Percentiles rank a stretch among this genome's conserved stretches.
These are phyloP conservation scores for Ogataea hybrid DNA, from an alignment of 1,139 yeast species.

Conservation along the genomic window DNA sequence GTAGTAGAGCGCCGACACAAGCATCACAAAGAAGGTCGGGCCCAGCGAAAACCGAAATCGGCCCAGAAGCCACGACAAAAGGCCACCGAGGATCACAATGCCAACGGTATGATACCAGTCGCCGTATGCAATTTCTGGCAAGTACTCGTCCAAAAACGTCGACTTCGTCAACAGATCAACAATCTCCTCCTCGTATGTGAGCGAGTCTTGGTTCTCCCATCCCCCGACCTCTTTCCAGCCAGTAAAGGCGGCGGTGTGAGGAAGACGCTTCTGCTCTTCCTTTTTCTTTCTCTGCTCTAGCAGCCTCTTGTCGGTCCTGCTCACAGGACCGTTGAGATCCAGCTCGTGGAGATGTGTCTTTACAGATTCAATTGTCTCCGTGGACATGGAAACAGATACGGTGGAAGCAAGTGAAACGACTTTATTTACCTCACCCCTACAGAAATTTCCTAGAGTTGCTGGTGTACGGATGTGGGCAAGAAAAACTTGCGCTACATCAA, in stretches of 20 bases:
- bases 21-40: constrained; percentile 70
- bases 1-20: constrained; percentile 63
- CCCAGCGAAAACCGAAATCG: constrained; percentile 75
- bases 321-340: constrained; percentile 27
- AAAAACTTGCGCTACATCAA: constrained; percentile 7
- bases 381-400: constrained; percentile 1
- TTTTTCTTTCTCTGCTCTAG: constrained; percentile 31
- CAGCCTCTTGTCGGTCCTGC: constrained; percentile 26
- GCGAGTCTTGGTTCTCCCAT: constrained; percentile 66
- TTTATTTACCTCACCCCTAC: constrained; percentile 3
- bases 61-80: constrained; percentile 78
- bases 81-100: constrained; percentile 59
- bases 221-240: constrained; percentile 97
- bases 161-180: constrained; percentile 63
- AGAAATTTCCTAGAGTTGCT: constrained; percentile 9
- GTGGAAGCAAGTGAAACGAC: constrained; percentile 15
- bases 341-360: constrained; percentile 10
- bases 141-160: constrained; percentile 63
- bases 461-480: constrained; percentile 13
- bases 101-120: constrained; percentile 95
- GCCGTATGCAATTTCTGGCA: constrained; percentile 76
- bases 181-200: constrained; percentile 69
- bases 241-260: constrained; percentile 64
- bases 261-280: constrained; percentile 44
- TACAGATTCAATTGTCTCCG: constrained; percentile 3